Evolutionary conservation across 441 rosid species (phyloP), one percentile per base, ranked within the genome.

Genomic region (Euphorbia neoarborescens): DNA sequence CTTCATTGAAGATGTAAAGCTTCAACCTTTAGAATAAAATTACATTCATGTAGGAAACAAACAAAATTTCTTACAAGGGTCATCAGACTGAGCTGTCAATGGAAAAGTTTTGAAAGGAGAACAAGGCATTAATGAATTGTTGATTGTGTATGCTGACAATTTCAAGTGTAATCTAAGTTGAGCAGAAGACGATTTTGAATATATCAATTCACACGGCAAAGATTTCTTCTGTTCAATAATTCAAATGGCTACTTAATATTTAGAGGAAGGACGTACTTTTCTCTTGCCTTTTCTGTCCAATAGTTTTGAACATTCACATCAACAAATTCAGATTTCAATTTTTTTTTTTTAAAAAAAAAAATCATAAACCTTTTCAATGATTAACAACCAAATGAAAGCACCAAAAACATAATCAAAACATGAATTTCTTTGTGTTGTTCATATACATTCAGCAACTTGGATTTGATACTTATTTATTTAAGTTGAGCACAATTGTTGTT

Each of bases 231-330:
- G n/a, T n/a, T n/a, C n/a, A n/a, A n/a, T 12, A 42, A 42, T 32
- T 32, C 34, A 42, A 12, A 42, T 10, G 11, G 11, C 13, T 42
- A 42, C 8, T 40, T 3, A 42, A 42, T 12, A 42, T 42, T 42
- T 8, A 1, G 1, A 42, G 14, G 48, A 11, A 42, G 3, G 48
- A 42, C 48, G n/a, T n/a, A n/a, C 13, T 42, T 42, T 42, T 14
- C 17, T 42, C 7, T 37, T 37, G 6, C 88, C 83, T 91, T 79
- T 86, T 80, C 75, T 80, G 85, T 67, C 96, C 91, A 69, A 94
- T 80, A 17, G 89, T 85, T 80, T 69, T 86, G 67, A 94, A 32
- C 34, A 32, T 2, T 32, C 4, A 32, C 34, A 32, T 32, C 4
- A 32, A 32, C 4, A 32, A 32, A 32, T 32, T 32, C 4, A 32